Base-by-base conservation (phyloP, 257 asterid species). In the Solanum pinnatisectum region DNA sequence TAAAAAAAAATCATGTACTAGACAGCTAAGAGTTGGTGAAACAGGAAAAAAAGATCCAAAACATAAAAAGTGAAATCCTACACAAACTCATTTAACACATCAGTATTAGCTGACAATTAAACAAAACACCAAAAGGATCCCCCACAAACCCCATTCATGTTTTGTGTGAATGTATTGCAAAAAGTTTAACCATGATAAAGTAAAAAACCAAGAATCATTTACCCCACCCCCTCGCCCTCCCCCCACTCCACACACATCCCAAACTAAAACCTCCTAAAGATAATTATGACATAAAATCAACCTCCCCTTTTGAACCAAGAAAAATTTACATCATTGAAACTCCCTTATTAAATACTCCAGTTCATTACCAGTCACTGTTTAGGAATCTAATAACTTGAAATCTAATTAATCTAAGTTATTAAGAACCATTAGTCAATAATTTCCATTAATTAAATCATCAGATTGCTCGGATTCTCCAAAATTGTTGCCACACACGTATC, bases 1-100 rank as follows among this genome's bases (percentile, higher is more conserved):
- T 63, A 74, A 85, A 35, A 35, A 52, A 11, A 84, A 88, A 86
- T 86, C 90, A 89, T 89, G 87, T 44, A 63, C 20, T 40, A 71
- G 88, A 91, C 91, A 91, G 90, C 86, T 84, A 88, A 86, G 88
- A 88, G 70, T 84, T 13, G 60, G 87, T 83, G 59, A 85, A 37
- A 84, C 87, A 63, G 46, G n/a, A 76, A 56, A 70, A 70, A 67
- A 40, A n/a, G 33, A 52, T 15, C 22, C 37, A 86, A 8, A 77
- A 90, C 36, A 35, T 15, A 49, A 67, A 68, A 67, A 49, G n/a
- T 32, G 73, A 67, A 82, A 79, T 82, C 84, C 65, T 65, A 33
- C 81, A 32, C 23, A 10, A 76, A 84, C 39, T 27, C 85, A 89
- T 76, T 10, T 33, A 87, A 86, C 86, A 23, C 9, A 86, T 85